phyloP scores from a whole-genome alignment of 73 alveolate genomes.

The Uronychia binucleata region DNA sequence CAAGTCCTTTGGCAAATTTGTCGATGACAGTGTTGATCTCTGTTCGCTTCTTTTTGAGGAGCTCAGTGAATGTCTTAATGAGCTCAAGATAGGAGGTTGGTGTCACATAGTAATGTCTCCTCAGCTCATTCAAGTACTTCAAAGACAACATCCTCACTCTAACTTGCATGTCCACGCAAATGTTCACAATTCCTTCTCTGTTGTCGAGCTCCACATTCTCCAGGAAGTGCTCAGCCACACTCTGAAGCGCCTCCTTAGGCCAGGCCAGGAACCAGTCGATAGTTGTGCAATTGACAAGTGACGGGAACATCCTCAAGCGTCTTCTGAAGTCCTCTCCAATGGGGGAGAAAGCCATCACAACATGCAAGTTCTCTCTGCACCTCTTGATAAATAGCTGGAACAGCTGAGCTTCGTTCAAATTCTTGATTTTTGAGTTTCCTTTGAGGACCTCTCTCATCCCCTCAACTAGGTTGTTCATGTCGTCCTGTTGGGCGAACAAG shows the following conservation, averaged over 20 bases:
- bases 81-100: constrained; percentile 98
- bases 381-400: constrained; percentile 67
- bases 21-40: constrained; percentile 68
- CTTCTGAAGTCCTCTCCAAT: constrained; percentile 97
- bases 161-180: constrained; percentile 98
- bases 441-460: constrained; percentile 71
- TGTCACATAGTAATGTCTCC: constrained; percentile 98
- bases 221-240: constrained; percentile 95
- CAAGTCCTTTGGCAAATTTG: constrained; percentile 88
- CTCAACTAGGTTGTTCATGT: constrained; percentile 68
- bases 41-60: constrained; percentile 82
- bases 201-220: constrained; percentile 80
- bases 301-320: constrained; percentile 98
- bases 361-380: constrained; percentile 78
- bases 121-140: constrained; percentile 88
- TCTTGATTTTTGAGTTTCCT: constrained; percentile 39
- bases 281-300: constrained; percentile 97
- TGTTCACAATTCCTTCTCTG: constrained; percentile 88
- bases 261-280: constrained; percentile 98
- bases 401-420: constrained; percentile 51
- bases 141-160: constrained; percentile 84
- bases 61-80: constrained; percentile 89
- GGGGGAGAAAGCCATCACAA: constrained; percentile 96
- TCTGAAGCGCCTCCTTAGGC: constrained; percentile 97
- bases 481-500: constrained; percentile 91